Evolutionary conservation across 2,329 filamentous ascomycete genomes (phyloP).

Genomic region (Reticulascus tulasneorum): DNA sequence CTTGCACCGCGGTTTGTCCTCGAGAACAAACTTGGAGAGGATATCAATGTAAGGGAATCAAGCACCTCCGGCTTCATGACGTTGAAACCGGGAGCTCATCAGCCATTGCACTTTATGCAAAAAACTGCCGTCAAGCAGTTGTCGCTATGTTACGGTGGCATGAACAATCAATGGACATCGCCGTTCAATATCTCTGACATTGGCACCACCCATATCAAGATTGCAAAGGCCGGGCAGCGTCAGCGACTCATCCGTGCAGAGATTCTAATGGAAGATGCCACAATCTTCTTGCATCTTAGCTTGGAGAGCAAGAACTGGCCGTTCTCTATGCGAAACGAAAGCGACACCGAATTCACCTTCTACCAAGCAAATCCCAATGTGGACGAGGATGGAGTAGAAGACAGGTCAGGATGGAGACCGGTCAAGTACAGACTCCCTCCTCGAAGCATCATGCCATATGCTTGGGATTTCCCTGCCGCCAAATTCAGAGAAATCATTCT

Average conservation of each 20-base stretch:
- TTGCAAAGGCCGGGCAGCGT: slow-evolving; percentile 83
- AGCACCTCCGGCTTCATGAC: slow-evolving; percentile 83
- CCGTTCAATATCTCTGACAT: slow-evolving; percentile 97
- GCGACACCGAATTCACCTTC: slow-evolving; percentile 93
- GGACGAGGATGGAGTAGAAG: slow-evolving; percentile 82
- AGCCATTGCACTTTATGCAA: slow-evolving; percentile 86
- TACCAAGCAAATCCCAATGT: slow-evolving; percentile 91
- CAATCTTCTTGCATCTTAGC: slow-evolving; percentile 87
- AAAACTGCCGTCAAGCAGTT: slow-evolving; percentile 81
- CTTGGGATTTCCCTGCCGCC: slow-evolving; percentile 98
- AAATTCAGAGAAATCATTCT: slow-evolving; percentile 93
- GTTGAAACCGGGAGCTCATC: slow-evolving; percentile 71
- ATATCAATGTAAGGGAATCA: slow-evolving; percentile 85
- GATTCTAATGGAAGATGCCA: slow-evolving; percentile 86
- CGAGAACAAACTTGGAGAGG: slow-evolving; percentile 87
- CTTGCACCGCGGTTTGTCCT: slow-evolving; percentile 89
- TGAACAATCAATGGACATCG: slow-evolving; percentile 96
- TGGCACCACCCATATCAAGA: slow-evolving; percentile 87
- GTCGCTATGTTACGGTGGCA: slow-evolving; percentile 85
- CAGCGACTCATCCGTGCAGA: slow-evolving; percentile 86
- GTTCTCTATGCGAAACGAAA: slow-evolving; percentile 98
- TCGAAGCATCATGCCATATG: slow-evolving; percentile 98
- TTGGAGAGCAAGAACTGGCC: slow-evolving; percentile 95
- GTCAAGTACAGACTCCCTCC: slow-evolving; percentile 89
- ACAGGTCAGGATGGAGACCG: slow-evolving; percentile 84